phyloP scores from a whole-genome alignment of 1,139 yeast species.

The Diutina ranongensis region DNA sequence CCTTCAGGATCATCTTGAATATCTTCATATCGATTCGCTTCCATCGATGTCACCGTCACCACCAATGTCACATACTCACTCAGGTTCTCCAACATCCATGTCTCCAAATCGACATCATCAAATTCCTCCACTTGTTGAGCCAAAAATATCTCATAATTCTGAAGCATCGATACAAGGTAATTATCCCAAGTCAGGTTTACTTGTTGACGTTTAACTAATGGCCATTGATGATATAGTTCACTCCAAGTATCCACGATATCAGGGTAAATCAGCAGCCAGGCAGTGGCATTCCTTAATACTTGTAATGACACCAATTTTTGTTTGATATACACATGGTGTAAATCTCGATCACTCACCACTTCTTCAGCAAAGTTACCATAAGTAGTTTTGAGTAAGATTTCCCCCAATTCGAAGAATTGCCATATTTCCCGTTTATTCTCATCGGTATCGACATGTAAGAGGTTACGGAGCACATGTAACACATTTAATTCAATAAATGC shows the following conservation, averaged over 20 bases:
- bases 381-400: neutral
- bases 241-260: constrained; percentile 1
- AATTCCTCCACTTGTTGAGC: neutral
- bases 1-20: neutral
- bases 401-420: neutral
- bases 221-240: neutral
- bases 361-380: neutral
- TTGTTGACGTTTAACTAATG: neutral
- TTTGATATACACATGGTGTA: neutral
- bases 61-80: neutral
- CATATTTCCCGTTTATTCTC: constrained; percentile 4
- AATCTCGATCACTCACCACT: neutral
- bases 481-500: neutral
- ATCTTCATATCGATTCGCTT: constrained; percentile 1
- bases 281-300: neutral
- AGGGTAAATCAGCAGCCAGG: constrained; percentile 5
- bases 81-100: constrained; percentile 5
- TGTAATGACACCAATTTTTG: constrained; percentile 4
- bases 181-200: neutral
- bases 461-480: neutral
- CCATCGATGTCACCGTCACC: neutral
- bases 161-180: neutral
- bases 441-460: constrained; percentile 2
- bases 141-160: neutral
- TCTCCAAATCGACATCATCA: neutral